Percentiles rank a stretch among this genome's conserved stretches.
Evolutionary conservation across 2,329 filamentous ascomycete species (phyloP).

Genomic region (Diaporthe aspalathi): DNA sequence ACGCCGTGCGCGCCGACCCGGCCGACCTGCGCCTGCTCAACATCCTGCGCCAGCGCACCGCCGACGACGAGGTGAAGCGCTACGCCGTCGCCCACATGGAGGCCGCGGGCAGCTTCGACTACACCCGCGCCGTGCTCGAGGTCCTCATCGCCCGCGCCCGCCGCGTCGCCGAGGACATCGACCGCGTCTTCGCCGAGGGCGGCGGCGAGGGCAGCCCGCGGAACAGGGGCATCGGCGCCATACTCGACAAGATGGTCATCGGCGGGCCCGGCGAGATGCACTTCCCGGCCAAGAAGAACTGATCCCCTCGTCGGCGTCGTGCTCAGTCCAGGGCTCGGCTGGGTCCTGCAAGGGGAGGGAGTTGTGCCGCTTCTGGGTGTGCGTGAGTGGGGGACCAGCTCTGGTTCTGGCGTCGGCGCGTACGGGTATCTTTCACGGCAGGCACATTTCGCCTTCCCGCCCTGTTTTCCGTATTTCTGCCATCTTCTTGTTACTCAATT

Average conservation of each 20-base stretch:
- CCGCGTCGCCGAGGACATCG: slow-evolving; percentile 72
- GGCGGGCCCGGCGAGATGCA: slow-evolving; percentile 37
- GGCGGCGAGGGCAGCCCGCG: slow-evolving; percentile 48
- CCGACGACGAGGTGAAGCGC: slow-evolving; percentile 86
- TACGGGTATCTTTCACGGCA: not conserved
- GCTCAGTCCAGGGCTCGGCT: too few relatives aligned
- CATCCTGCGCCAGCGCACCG: slow-evolving; percentile 90
- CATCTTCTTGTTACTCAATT: too few relatives aligned
- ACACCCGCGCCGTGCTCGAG: slow-evolving; percentile 76
- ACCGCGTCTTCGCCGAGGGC: slow-evolving; percentile 63
- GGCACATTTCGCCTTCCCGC: not conserved
- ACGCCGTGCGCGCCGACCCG: slow-evolving; percentile 84
- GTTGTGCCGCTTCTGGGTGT: too few relatives aligned
- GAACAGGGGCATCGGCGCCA: slow-evolving; percentile 69
- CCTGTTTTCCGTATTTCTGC: too few relatives aligned
- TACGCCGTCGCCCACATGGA: slow-evolving; percentile 96
- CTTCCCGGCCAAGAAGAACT: slow-evolving; percentile 34
- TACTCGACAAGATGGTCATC: slow-evolving; percentile 74
- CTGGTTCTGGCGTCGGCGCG: not conserved
- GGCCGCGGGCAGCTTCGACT: slow-evolving; percentile 87
- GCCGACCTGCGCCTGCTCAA: slow-evolving; percentile 85
- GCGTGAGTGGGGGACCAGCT: not conserved
- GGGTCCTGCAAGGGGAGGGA: not conserved
- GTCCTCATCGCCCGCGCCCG: slow-evolving; percentile 74
- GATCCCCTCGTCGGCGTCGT: too few relatives aligned